Conservation (phyloP, 2,329 filamentous ascomycete genomes). For the Scedosporium minutisporum region DNA sequence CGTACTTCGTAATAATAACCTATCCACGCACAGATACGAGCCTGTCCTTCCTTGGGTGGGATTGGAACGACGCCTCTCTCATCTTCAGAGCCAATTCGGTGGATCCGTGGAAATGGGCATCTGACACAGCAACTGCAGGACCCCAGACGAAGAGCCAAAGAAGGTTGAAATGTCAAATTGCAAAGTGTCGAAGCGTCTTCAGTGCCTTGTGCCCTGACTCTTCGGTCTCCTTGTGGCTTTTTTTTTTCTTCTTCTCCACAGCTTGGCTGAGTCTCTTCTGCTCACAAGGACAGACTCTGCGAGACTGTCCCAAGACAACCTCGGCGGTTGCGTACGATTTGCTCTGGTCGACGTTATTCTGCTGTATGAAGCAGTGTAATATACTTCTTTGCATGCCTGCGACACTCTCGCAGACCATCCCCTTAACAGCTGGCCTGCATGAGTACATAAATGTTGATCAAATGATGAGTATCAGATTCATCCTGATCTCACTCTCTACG, state of each 20-base stretch:
- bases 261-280: neutral
- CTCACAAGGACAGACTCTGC: too few relatives aligned
- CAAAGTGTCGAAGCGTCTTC: too few relatives aligned
- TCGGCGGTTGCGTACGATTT: neutral
- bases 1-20: neutral
- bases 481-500: too few relatives aligned
- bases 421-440: neutral
- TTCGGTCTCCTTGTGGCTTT: neutral
- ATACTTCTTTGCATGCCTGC: neutral
- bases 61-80: constrained; percentile 1
- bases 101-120: constrained; percentile 5
- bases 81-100: neutral
- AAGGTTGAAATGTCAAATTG: too few relatives aligned
- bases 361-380: neutral
- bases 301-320: neutral
- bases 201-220: too few relatives aligned
- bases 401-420: neutral
- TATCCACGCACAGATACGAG: neutral
- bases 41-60: neutral
- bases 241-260: neutral
- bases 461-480: too few relatives aligned
- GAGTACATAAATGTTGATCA: too few relatives aligned
- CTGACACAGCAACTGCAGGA: neutral
- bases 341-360: neutral
- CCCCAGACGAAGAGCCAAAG: neutral